Base-by-base conservation (phyloP, 495 filamentous ascomycete species). In the Hamigera avellanea region DNA sequence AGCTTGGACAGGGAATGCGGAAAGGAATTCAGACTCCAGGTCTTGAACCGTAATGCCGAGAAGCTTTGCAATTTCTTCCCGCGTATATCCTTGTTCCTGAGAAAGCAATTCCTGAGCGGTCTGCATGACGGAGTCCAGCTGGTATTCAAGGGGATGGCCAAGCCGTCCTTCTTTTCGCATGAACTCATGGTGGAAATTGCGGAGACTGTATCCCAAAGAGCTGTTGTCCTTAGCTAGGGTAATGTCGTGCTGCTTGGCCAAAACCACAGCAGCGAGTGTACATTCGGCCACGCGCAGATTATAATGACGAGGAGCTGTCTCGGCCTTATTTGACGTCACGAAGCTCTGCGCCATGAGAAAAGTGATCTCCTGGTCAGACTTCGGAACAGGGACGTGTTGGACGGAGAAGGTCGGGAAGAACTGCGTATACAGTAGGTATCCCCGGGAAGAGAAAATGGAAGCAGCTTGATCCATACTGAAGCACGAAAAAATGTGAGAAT, bases 241-340 rank as follows among this genome's bases (percentile, higher is more conserved):
- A 33, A 87, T 61, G 8, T 56, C 61, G 35, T 75, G 59, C 36
- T 66, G 62, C 44, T 78, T 77, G 25, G 76, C 73, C 2, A 86
- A 73, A 42, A 69, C 76, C 50, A 83, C 78, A 2, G 91, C 85
- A 9, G 93, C 93, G 21, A 98, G 71, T 6, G 79, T 86, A 63
- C 86, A 93, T 57, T 96, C 91, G 7, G 95, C 91, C 1, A 98
- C 91, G 13, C 91, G 81, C 5, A 98, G 77, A 59, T 98, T 98
- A 68, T 96, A 98, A 66, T 85, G 85, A 36, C 86, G 77, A 1
- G 88, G 88, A 0, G 80, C 91, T 0, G 87, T 94, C 23, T 88
- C 81, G 53, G 93, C 85, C 59, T 98, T 98, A 63, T 96, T 85
- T 8, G 87, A 81, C 26, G 81, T 76, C 36, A 96, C 83, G 56